Conservation (phyloP, 257 asterid species). For the Buddleja alternifolia region DNA sequence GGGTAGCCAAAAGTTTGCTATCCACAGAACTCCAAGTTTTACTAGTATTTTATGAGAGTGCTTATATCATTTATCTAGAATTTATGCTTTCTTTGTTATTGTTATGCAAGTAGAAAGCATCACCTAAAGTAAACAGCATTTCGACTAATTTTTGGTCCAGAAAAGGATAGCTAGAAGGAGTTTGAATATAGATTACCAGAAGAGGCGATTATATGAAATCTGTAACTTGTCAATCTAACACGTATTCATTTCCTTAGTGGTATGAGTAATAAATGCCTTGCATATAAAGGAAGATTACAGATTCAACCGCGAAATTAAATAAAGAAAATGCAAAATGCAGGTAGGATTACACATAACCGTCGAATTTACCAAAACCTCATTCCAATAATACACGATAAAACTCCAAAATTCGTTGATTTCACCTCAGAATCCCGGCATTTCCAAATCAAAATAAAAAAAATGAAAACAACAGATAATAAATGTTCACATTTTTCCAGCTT, state of each 20-base stretch:
- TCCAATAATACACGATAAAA: slow-evolving; percentile 4
- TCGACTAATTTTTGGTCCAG: not conserved
- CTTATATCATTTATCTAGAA: not conserved
- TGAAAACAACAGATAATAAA: not conserved
- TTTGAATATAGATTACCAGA: not conserved
- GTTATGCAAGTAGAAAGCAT: slow-evolving; percentile 13
- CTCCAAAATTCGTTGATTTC: slow-evolving; percentile 26
- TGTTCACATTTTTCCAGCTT: slow-evolving; percentile 29
- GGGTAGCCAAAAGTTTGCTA: slow-evolving; percentile 1
- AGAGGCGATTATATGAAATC: not conserved
- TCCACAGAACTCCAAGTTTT: not conserved
- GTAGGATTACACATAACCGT: not conserved
- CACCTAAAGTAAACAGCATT: slow-evolving; percentile 16
- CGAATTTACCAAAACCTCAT: slow-evolving; percentile 22
- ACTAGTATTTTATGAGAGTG: not conserved
- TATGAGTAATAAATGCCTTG: not conserved
- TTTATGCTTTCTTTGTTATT: not conserved
- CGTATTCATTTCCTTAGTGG: slow-evolving; percentile 5
- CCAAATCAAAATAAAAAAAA: slow-evolving; percentile 32
- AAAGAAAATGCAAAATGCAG: not conserved
- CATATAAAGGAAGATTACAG: slow-evolving; percentile 30
- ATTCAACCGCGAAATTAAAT: slow-evolving; percentile 16
- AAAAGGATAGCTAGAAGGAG: not conserved
- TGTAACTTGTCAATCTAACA: slow-evolving; percentile 24
- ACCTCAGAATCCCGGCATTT: slow-evolving; percentile 31